Evolutionary conservation across 2,329 filamentous ascomycete genomes (phyloP).

Genomic region (Fusarium algeriense): DNA sequence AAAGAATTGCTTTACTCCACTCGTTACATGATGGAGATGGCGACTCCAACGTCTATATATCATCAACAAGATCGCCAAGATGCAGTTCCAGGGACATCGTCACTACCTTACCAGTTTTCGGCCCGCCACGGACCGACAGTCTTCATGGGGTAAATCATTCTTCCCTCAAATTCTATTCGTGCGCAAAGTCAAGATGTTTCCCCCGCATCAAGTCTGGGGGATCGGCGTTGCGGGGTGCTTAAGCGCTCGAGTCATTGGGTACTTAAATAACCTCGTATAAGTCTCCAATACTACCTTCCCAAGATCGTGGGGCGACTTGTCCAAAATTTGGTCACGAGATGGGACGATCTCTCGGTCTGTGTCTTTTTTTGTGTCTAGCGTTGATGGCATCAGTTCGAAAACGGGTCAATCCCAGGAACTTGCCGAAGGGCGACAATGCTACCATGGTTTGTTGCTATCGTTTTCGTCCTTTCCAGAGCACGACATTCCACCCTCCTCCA

Average conservation of each 20-base stretch:
- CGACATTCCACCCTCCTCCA: fast-evolving
- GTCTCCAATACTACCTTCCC: conserved; percentile 5
- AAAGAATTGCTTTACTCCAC: too few relatives aligned
- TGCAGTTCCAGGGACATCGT: too few relatives aligned
- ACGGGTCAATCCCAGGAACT: not conserved
- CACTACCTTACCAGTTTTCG: too few relatives aligned
- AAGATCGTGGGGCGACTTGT: not conserved
- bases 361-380: not conserved
- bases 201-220: conserved; percentile 23
- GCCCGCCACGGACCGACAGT: conserved; percentile 11
- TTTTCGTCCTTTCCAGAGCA: not conserved
- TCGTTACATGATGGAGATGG: not conserved
- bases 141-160: not conserved
- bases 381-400: fast-evolving
- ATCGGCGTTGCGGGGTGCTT: conserved; percentile 27
- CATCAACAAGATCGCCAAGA: too few relatives aligned
- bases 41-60: conserved; percentile 3
- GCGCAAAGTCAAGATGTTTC: conserved; percentile 1
- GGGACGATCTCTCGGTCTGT: not conserved
- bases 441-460: not conserved
- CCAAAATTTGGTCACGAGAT: not conserved
- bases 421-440: too few relatives aligned
- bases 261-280: not conserved
- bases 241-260: conserved; percentile 29
- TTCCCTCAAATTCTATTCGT: conserved; percentile 14